phyloP scores from a whole-genome alignment of 2,329 filamentous ascomycete genomes.

The Zasmidium citrigriseum region DNA sequence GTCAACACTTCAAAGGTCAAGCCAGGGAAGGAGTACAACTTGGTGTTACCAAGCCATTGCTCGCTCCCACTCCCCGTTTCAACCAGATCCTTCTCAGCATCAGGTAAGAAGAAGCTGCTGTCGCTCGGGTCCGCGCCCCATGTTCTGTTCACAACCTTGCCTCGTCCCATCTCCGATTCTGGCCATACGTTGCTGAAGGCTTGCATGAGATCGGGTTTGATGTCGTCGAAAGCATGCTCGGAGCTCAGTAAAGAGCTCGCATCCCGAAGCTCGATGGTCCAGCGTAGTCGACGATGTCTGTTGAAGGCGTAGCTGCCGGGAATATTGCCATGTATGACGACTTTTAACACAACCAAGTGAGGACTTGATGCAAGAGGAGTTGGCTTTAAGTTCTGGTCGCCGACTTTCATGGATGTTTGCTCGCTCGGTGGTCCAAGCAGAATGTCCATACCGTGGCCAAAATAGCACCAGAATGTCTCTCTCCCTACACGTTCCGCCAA shows the following conservation, averaged over 20 bases:
- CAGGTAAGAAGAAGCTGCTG: constrained; percentile 36
- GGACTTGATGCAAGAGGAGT: constrained; percentile 28
- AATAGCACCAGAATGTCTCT: constrained; percentile 93
- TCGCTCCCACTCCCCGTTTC: constrained; percentile 47
- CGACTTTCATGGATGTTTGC: constrained; percentile 10
- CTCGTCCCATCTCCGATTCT: constrained; percentile 51
- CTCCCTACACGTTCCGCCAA: constrained; percentile 56
- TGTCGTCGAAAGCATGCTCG: constrained; percentile 72
- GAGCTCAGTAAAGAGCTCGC: constrained; percentile 60
- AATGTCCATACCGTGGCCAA: constrained; percentile 90
- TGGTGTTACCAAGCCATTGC: constrained; percentile 69
- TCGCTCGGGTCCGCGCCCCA: constrained; percentile 37
- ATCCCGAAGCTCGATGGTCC: constrained; percentile 60
- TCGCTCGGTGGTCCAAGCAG: constrained; percentile 75
- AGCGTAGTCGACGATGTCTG: constrained; percentile 83
- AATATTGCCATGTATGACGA: constrained; percentile 93
- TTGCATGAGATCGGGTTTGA: constrained; percentile 53
- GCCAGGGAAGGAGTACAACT: constrained; percentile 89
- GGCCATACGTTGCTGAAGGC: constrained; percentile 55
- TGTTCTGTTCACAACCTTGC: constrained; percentile 39
- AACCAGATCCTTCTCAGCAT: constrained; percentile 40
- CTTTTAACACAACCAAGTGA: constrained; percentile 80
- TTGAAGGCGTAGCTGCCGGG: constrained; percentile 98
- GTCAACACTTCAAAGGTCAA: constrained; percentile 93
- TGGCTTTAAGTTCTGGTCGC: constrained; percentile 3